These are phyloP conservation scores for Sphaceloma murrayae DNA, from an alignment of 2,329 filamentous ascomycete species.

Conservation along the genomic window DNA sequence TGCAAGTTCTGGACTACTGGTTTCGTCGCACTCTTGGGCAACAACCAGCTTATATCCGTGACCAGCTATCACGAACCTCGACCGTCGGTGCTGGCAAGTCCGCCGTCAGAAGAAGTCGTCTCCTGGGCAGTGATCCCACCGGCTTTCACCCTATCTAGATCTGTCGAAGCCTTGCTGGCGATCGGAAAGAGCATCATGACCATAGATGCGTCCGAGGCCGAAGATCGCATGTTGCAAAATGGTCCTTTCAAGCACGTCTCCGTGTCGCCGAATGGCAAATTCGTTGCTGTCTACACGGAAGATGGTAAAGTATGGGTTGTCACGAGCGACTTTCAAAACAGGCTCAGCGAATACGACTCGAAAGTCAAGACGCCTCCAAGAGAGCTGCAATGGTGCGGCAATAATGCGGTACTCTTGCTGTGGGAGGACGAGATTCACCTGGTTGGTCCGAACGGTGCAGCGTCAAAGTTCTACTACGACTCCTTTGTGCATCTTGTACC, in stretches of 20 bases:
- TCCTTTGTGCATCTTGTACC: constrained; percentile 80
- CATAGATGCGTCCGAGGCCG: constrained; percentile 78
- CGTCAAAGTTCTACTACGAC: constrained; percentile 70
- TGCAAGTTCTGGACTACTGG: constrained; percentile 87
- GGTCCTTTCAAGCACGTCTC: constrained; percentile 86
- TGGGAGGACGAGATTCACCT: constrained; percentile 98
- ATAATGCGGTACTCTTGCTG: constrained; percentile 82
- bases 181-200: constrained; percentile 77
- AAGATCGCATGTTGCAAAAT: constrained; percentile 82
- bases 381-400: constrained; percentile 91
- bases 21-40: constrained; percentile 83
- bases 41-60: constrained; percentile 81
- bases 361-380: constrained; percentile 75
- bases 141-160: constrained; percentile 77
- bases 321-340: constrained; percentile 87
- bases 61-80: constrained; percentile 83
- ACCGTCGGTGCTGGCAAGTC: constrained; percentile 67
- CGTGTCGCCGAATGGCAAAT: constrained; percentile 84
- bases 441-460: constrained; percentile 72
- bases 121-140: constrained; percentile 88
- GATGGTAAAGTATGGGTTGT: constrained; percentile 86
- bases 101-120: constrained; percentile 68
- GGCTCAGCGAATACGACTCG: constrained; percentile 84
- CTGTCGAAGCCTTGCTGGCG: constrained; percentile 83
- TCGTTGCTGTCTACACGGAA: constrained; percentile 75